phyloP scores from a whole-genome alignment of 805 yeast species.

The Lipomyces yamanashiensis region DNA sequence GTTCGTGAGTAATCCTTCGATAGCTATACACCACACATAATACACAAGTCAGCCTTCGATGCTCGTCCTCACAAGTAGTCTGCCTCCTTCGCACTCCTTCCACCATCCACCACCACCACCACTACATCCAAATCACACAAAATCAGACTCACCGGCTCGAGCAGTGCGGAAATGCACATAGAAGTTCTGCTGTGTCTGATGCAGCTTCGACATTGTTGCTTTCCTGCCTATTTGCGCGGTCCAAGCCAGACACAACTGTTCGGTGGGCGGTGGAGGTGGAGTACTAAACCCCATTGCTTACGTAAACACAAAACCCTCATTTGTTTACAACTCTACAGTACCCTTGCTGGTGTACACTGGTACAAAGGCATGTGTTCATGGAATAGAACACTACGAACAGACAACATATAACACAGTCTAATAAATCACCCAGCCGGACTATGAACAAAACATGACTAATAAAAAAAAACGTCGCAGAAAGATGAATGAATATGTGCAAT shows the following conservation, averaged over 20 bases:
- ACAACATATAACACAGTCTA: too few relatives aligned
- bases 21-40: constrained; percentile 1
- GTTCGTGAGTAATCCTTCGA: constrained; percentile 15
- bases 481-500: not conserved
- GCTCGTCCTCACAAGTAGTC: not conserved
- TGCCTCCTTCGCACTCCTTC: too few relatives aligned
- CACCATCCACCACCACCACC: not conserved
- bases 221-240: not conserved
- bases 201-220: constrained; percentile 29
- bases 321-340: not conserved
- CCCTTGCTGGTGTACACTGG: not conserved
- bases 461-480: not conserved
- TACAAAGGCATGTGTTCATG: too few relatives aligned
- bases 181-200: constrained; percentile 34
- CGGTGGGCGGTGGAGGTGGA: not conserved
- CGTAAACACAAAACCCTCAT: not conserved
- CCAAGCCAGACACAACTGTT: not conserved
- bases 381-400: not conserved
- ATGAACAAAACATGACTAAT: not conserved
- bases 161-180: constrained; percentile 23
- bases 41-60: not conserved
- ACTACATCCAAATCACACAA: too few relatives aligned
- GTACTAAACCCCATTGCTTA: not conserved
- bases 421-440: too few relatives aligned
- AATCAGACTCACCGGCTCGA: constrained; percentile 12